These are phyloP conservation scores for Tephrocybe sp. DNA, from an alignment of 768 basidiomycete genomes.

Conservation along the genomic window DNA sequence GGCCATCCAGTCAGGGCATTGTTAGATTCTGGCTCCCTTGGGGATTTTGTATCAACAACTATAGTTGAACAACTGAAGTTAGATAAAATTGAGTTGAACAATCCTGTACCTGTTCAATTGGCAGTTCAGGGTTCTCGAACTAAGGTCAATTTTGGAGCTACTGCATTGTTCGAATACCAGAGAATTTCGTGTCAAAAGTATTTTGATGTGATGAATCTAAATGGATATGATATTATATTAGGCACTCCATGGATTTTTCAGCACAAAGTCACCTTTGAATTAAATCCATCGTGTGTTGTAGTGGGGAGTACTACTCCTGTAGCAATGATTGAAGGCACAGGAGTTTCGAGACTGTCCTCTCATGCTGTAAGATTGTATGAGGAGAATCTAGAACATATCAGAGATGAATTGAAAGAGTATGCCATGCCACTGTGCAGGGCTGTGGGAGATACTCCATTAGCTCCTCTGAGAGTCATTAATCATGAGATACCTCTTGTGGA, in stretches of 20 bases:
- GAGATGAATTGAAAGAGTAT: conserved; percentile 17
- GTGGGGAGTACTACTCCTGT: not conserved
- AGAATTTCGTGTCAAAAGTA: not conserved
- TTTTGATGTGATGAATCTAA: not conserved
- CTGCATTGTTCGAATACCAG: not conserved
- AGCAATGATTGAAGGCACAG: conserved; percentile 1
- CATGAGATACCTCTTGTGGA: not conserved
- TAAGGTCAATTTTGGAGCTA: not conserved
- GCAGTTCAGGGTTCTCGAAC: not conserved
- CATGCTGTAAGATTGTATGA: conserved; percentile 7
- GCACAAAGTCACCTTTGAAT: not conserved
- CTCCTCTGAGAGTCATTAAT: conserved; percentile 23
- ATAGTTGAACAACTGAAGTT: not conserved
- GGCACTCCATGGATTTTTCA: conserved; percentile 32
- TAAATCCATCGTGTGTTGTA: not conserved
- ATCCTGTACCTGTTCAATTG: not conserved
- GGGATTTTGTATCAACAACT: not conserved
- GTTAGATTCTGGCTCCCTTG: not conserved
- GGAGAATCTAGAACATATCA: conserved; percentile 11
- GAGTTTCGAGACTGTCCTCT: conserved; percentile 8
- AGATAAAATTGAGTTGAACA: not conserved
- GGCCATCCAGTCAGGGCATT: not conserved
- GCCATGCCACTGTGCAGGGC: not conserved
- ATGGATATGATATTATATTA: conserved; percentile 19
- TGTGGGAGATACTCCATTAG: conserved; percentile 28